phyloP scores from a whole-genome alignment of 257 asterid genomes.

The Orobanche coerulescens region DNA sequence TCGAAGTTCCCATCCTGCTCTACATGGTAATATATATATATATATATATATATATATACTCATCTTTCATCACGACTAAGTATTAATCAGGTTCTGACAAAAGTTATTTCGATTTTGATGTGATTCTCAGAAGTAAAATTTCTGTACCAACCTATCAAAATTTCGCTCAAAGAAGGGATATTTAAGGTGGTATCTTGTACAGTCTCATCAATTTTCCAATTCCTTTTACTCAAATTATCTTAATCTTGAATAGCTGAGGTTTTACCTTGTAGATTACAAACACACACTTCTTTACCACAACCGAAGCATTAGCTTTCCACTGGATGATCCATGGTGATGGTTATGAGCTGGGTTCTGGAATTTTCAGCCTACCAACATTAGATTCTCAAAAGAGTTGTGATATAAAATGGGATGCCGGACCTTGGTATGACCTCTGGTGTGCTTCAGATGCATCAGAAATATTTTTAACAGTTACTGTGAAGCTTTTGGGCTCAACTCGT shows the following conservation, averaged over 20 bases:
- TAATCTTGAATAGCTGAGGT: conserved; percentile 17
- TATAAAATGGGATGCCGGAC: conserved; percentile 59
- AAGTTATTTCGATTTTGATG: neutral
- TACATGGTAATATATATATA: conserved; percentile 58
- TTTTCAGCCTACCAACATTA: conserved; percentile 43
- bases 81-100: neutral
- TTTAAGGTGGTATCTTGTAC: conserved; percentile 48
- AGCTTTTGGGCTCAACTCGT: conserved; percentile 49
- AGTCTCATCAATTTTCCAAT: conserved; percentile 8
- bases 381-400: conserved; percentile 53
- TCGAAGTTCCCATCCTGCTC: conserved; percentile 93
- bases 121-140: conserved; percentile 74
- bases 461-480: conserved; percentile 54
- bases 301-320: conserved; percentile 58
- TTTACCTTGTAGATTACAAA: conserved; percentile 56
- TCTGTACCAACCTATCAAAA: conserved; percentile 89
- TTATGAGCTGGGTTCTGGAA: conserved; percentile 59
- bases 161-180: conserved; percentile 50
- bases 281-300: conserved; percentile 69
- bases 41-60: too few species aligned
- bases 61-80: conserved; percentile 4
- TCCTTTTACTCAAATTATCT: neutral
- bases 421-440: conserved; percentile 64
- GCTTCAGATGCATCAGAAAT: conserved; percentile 55
- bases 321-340: conserved; percentile 83